Percentiles rank a stretch among this genome's conserved stretches.
phyloP scores from a whole-genome alignment of 345 rosid genomes.

The Populus tremula region DNA sequence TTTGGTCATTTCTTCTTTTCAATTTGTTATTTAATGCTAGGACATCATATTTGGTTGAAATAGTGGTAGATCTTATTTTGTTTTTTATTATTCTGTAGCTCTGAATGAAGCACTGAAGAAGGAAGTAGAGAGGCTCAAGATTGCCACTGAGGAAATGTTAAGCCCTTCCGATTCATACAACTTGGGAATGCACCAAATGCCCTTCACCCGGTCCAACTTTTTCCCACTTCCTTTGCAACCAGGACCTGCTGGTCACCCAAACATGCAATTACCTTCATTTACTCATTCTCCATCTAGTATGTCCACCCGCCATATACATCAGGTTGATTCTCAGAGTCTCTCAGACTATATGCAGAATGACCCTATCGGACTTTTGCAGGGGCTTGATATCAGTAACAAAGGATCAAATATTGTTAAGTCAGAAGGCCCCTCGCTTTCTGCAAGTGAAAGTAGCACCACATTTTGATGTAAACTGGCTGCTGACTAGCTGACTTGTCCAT shows the following conservation, averaged over 20 bases:
- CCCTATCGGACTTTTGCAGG: constrained; percentile 70
- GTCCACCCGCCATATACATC: constrained; percentile 13
- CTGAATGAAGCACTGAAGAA: constrained; percentile 74
- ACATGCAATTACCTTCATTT: constrained; percentile 52
- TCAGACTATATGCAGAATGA: constrained; percentile 65
- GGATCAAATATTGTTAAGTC: constrained; percentile 51
- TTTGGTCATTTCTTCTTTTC: neutral
- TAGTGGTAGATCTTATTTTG: neutral
- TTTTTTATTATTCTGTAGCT: constrained; percentile 35
- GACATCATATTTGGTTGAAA: neutral
- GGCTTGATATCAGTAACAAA: constrained; percentile 71
- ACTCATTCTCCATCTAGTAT: constrained; percentile 39
- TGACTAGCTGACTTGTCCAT: constrained; percentile 25
- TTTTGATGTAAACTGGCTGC: constrained; percentile 31
- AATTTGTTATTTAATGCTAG: neutral
- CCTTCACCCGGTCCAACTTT: constrained; percentile 43
- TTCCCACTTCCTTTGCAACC: constrained; percentile 47
- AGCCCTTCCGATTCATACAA: constrained; percentile 57
- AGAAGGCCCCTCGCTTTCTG: constrained; percentile 63
- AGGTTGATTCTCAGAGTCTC: constrained; percentile 28
- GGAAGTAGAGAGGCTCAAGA: constrained; percentile 81
- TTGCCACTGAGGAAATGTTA: constrained; percentile 65
- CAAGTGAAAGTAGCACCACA: constrained; percentile 73
- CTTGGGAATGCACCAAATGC: constrained; percentile 60
- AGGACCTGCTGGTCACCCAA: constrained; percentile 42